Percentiles rank a stretch among this genome's conserved stretches.
Conservation (phyloP, 345 rosid genomes). For the Gossypioides kirkii region DNA sequence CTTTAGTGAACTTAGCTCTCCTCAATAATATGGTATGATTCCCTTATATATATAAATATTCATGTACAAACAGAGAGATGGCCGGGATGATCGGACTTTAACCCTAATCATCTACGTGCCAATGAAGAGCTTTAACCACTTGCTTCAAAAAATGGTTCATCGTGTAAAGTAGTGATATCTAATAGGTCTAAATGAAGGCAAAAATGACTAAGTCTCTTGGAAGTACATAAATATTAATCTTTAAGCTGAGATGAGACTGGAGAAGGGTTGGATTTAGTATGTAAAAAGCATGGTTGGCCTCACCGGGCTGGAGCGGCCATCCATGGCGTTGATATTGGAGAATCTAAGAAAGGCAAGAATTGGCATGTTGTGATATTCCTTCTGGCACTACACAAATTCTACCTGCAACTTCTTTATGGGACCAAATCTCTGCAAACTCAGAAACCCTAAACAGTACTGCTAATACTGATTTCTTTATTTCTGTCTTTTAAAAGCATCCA, state of each 20-base stretch:
- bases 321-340: slow-evolving; percentile 8
- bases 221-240: neutral
- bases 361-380: slow-evolving; percentile 51
- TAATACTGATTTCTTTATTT: neutral
- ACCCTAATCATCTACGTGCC: too few species aligned
- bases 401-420: slow-evolving; percentile 49
- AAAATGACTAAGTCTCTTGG: neutral
- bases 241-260: neutral
- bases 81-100: too few species aligned
- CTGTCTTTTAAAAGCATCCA: slow-evolving; percentile 29
- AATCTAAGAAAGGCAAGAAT: slow-evolving; percentile 34
- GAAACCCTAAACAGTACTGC: slow-evolving; percentile 16
- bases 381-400: slow-evolving; percentile 42
- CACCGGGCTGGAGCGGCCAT: neutral
- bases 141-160: too few species aligned
- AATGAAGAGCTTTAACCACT: too few species aligned
- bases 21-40: too few species aligned
- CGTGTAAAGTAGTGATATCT: too few species aligned
- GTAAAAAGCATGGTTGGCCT: slow-evolving; percentile 9
- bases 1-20: neutral
- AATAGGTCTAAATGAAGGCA: neutral
- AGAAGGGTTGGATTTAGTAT: slow-evolving; percentile 11
- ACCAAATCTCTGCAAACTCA: slow-evolving; percentile 40
- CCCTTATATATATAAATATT: too few species aligned
- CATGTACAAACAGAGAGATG: too few species aligned